phyloP scores from a whole-genome alignment of 108 stramenopile genomes.

The Pinguiococcus pyrenoidosus region DNA sequence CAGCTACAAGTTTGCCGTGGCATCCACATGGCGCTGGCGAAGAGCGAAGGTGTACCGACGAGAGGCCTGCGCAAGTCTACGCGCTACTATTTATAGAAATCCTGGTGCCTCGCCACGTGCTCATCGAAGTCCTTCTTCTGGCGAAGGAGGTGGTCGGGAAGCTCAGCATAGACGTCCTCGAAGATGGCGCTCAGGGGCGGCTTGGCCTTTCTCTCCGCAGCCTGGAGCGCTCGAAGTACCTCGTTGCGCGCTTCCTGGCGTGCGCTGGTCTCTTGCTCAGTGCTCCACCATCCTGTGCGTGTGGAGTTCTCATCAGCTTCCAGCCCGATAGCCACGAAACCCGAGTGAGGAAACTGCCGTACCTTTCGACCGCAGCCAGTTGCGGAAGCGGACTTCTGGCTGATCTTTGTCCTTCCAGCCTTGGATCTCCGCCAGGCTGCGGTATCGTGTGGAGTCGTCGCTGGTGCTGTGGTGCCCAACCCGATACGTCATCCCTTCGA shows the following conservation, averaged over 20 bases:
- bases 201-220: conserved; percentile 61
- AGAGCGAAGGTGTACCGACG: no score
- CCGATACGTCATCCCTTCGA: conserved; percentile 97
- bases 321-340: not conserved
- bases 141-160: conserved; percentile 60
- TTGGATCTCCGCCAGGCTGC: conserved; percentile 17
- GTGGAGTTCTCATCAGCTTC: not conserved
- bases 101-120: conserved; percentile 48
- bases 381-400: not conserved
- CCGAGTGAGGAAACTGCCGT: not conserved
- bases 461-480: conserved; percentile 91
- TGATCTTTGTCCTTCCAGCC: conserved; percentile 29
- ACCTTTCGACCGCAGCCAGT: not conserved
- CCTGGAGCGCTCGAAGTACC: conserved; percentile 61
- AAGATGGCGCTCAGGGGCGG: conserved; percentile 66
- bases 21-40: no score
- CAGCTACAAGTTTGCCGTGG: no score
- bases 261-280: no score
- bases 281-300: not conserved
- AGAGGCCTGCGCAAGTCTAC: not conserved
- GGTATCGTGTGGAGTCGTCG: conserved; percentile 83
- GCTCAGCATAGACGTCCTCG: conserved; percentile 79
- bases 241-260: not conserved
- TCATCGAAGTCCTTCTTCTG: conserved; percentile 54
- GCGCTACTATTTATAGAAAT: not conserved